Evolutionary conservation across 768 basidiomycete species (phyloP).

Genomic region (Russula sp.): DNA sequence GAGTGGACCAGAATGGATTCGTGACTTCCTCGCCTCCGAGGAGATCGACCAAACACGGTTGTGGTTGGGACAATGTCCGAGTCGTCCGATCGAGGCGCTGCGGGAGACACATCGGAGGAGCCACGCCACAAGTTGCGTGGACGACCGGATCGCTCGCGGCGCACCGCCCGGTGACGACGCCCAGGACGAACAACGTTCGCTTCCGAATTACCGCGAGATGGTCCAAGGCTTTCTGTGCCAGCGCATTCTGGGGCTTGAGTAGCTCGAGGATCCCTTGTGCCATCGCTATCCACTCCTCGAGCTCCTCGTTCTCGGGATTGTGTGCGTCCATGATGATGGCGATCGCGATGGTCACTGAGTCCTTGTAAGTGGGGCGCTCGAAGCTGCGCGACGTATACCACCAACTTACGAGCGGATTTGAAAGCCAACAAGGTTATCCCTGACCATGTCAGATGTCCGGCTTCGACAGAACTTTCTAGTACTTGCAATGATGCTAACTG

Average conservation of each 20-base stretch:
- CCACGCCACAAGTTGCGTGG: neutral
- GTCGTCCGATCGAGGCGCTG: constrained; percentile 21
- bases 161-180: constrained; percentile 13
- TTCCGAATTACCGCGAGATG: constrained; percentile 20
- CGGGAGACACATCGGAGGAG: constrained; percentile 7
- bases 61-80: constrained; percentile 15
- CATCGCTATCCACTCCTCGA: constrained; percentile 25
- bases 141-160: neutral
- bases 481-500: constrained; percentile 18
- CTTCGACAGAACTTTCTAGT: constrained; percentile 1
- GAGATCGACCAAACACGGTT: constrained; percentile 17
- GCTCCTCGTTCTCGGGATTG: constrained; percentile 22
- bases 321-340: constrained; percentile 25
- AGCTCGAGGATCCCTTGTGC: constrained; percentile 17
- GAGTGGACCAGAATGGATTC: constrained; percentile 19
- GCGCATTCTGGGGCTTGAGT: constrained; percentile 15
- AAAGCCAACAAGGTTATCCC: constrained; percentile 11
- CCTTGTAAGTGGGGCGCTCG: neutral
- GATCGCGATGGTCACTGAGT: constrained; percentile 22
- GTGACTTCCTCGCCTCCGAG: constrained; percentile 16
- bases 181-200: constrained; percentile 18
- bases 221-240: constrained; percentile 20
- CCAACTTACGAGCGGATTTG: constrained; percentile 21
- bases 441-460: constrained; percentile 14
- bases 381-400: neutral